Base-by-base conservation (phyloP, 1,139 yeast species). In the Protomyces pachydermus region DNA sequence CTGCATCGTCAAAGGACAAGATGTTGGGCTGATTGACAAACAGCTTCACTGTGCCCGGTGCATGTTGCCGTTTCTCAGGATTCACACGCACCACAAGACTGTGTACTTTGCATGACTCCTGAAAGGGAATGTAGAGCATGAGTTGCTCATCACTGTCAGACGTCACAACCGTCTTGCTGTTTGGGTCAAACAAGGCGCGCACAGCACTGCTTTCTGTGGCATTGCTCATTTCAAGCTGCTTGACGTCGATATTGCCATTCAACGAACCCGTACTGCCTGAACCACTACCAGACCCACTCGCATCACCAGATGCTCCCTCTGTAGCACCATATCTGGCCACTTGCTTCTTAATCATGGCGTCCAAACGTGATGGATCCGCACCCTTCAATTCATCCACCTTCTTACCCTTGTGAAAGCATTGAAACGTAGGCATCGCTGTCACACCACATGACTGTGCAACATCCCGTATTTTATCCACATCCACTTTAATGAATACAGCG, bases 381-480 rank as follows among this genome's bases (percentile, higher is more conserved):
- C 97, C 97, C 65, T 86, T 82, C 45, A 89, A 82, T 71, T 84
- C 84, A 58, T 81, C 82, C 39, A 85, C 76, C 67, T 83, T 79
- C 71, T 82, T 78, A 66, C 95, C 93, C 61, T 82, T 82, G 77
- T 86, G 84, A 77, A 87, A 81, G 68, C 88, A 81, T 52, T 90
- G 75, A 70, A 91, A 84, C 14, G 97, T 90, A 67, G 98, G 98
- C 65, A 63, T 63, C n/a, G 65, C 63, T 9, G 52, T 28, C 4
- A 63, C 53, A 16, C 63, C 57, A 12, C 54, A 51, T 16, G 60
- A 25, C 6, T 45, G 51, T 3, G 65, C 60, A 16, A 89, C 76
- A 45, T 84, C 89, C 46, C 79, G 78, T 63, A 82, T 80, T 69
- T 84, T 82, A 74, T 91, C 97, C 67, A 89, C 91, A 72, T 89